Base-by-base conservation (phyloP, 1,284 basidiomycete species). In the Cronartium quercuum region DNA sequence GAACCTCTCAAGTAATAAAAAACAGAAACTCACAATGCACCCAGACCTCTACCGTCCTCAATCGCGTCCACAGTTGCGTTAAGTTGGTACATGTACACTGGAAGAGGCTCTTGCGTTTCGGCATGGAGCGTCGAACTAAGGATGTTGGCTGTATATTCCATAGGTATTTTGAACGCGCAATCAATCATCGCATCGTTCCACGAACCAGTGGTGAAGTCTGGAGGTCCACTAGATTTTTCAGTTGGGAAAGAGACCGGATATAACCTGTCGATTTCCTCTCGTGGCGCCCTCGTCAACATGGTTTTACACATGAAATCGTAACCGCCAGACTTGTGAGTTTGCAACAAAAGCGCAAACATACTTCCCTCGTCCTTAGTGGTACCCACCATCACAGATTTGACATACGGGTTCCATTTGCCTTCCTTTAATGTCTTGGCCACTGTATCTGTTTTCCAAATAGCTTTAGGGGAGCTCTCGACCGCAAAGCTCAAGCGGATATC, bases 321-420 rank as follows among this genome's bases (percentile, higher is more conserved):
- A 41, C 63, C 63, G 40, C 64, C 51, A 57, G 57, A 34, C 21
- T n/a, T 40, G 18, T 18, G 18, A 42, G 63, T 55, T 73, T 65
- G 63, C n/a, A 73, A 73, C 15, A 65, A 58, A n/a, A 58, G 47
- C 37, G 44, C 61, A 58, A 73, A 65, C n/a, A 73, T 65, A 42
- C 69, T 73, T 35, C 61, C 69, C 62, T 73, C 70, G 44, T 73
- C 63, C 60, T 66, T 66, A 10, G 62, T 73, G 24, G 44, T 40
- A 15, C 63, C 70, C 51, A 73, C 37, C 35, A 73, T 21, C 12
- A 73, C 13, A n/a, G 70, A 73, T 40, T 73, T 60, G 3, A 73
- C 18, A 66, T 73, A 61, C 29, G 68, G 70, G 40, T 66, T 66
- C 63, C 70, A 65, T 42, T 42, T 73, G 47, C 70, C 63, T 60